Base-by-base conservation (phyloP, 768 basidiomycete species). In the Collybia nuda region DNA sequence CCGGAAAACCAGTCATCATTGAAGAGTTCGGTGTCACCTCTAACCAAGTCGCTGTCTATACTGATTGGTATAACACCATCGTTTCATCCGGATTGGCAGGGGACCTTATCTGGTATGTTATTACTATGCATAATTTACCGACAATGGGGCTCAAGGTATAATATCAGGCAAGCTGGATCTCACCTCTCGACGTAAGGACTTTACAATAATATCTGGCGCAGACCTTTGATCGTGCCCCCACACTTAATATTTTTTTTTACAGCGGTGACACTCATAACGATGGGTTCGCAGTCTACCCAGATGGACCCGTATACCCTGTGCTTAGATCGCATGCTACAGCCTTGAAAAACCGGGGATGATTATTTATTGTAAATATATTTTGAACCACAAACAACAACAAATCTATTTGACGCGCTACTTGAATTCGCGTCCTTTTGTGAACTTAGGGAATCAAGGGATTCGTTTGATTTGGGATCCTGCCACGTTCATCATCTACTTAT, bases 21-120 rank as follows among this genome's bases (percentile, higher is more conserved):
- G 85, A 86, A 58, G 85, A 86, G 55, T 86, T 83, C 56, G 85
- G 84, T 28, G 76, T 84, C 3, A 79, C 80, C 0, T 63, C 52
- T 51, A 69, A 68, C 51, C 79, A 80, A 55, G 53, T 69, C 0
- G 62, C 70, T 0, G 75, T 73, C 14, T 86, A 86, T 62, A 64
- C 75, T 19, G 60, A 69, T n/a, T 88, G 84, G 84, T 80, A 72
- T 51, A 66, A 68, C 55, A 66, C 77, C 42, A 65, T 84, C 15
- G 56, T 81, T 11, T 75, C 74, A 21, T 74, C 79, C 17, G 82
- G 80, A 2, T 56, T 85, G 39, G 72, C 81, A 17, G 85, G 84
- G 5, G 78, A 85, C 52, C 71, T 84, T 29, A 78, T 84, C 49
- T 85, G 83, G 81, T 78, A 47, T 44, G 64, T 56, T 4, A 7